phyloP scores from a whole-genome alignment of 139 green algal species.

The Asterochloris erici region DNA sequence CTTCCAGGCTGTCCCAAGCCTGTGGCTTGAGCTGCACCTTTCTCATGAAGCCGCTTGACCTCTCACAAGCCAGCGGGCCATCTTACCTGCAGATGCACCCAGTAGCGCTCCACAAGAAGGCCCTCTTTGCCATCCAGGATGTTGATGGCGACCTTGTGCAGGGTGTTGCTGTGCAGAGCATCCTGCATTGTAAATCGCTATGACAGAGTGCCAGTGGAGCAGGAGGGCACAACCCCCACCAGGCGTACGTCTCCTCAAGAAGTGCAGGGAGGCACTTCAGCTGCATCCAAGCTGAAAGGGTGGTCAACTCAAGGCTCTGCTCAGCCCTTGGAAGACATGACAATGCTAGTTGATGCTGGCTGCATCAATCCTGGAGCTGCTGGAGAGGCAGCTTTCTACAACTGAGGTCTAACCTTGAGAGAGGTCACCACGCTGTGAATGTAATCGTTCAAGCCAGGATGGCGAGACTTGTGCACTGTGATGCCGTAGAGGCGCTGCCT shows the following conservation, averaged over 20 bases:
- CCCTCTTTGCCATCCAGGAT: conserved; percentile 13
- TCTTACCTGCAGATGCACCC: conserved; percentile 29
- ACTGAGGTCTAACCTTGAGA: conserved; percentile 18
- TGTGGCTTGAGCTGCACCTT: no score
- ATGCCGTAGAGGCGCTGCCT: conserved; percentile 37
- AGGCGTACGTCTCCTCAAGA: conserved; percentile 23
- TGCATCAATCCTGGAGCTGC: neutral
- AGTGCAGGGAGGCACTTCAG: neutral
- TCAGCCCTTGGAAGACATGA: no score
- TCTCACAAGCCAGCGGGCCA: neutral
- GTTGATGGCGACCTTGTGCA: conserved; percentile 37
- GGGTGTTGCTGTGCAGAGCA: neutral
- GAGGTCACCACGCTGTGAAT: conserved; percentile 22
- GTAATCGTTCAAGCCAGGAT: conserved; percentile 45
- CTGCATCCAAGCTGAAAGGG: neutral
- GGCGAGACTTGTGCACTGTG: conserved; percentile 28
- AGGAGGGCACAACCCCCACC: neutral
- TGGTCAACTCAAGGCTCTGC: neutral
- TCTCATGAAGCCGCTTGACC: no score
- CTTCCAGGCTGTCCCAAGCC: no score
- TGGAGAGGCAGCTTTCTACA: neutral
- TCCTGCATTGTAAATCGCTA: no score
- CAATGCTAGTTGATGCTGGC: no score
- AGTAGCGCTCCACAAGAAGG: conserved; percentile 35
- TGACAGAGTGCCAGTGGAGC: no score